Conservation (phyloP, 352 stramenopile species). For the Pythium scleroteichum region DNA sequence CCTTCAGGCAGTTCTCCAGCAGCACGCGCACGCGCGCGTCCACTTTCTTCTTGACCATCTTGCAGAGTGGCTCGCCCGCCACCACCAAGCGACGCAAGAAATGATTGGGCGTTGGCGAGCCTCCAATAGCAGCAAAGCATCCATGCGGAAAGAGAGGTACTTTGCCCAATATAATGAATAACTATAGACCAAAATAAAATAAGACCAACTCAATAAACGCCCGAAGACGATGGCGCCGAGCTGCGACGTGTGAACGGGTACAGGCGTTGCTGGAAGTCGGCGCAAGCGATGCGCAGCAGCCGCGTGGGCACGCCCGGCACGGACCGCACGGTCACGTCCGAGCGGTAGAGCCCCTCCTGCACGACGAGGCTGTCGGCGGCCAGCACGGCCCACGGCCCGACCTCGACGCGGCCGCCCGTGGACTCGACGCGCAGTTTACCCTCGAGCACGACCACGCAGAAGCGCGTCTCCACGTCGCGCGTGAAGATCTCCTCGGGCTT, state of each 20-base stretch:
- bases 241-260: constrained; percentile 33
- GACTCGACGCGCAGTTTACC: constrained; percentile 35
- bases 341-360: constrained; percentile 40
- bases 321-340: constrained; percentile 41
- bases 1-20: constrained; percentile 97
- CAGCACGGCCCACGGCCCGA: constrained; percentile 37
- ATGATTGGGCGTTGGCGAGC: constrained; percentile 25
- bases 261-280: constrained; percentile 49
- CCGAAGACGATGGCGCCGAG: constrained; percentile 17
- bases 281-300: constrained; percentile 37
- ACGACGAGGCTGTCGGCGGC: constrained; percentile 43
- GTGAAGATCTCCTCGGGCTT: constrained; percentile 27
- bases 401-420: constrained; percentile 33
- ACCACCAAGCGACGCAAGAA: constrained; percentile 20
- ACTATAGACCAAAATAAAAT: not conserved
- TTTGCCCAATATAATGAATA: constrained; percentile 2
- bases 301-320: constrained; percentile 24
- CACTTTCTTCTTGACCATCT: constrained; percentile 99
- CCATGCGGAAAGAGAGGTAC: constrained; percentile 1
- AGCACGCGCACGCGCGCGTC: constrained; percentile 97
- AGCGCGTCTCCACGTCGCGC: constrained; percentile 32
- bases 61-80: no score
- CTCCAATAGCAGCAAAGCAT: not conserved
- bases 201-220: not conserved
- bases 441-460: constrained; percentile 42